These are phyloP conservation scores for Ustilago vetiveriae DNA, from an alignment of 1,284 basidiomycete genomes.

Conservation along the genomic window DNA sequence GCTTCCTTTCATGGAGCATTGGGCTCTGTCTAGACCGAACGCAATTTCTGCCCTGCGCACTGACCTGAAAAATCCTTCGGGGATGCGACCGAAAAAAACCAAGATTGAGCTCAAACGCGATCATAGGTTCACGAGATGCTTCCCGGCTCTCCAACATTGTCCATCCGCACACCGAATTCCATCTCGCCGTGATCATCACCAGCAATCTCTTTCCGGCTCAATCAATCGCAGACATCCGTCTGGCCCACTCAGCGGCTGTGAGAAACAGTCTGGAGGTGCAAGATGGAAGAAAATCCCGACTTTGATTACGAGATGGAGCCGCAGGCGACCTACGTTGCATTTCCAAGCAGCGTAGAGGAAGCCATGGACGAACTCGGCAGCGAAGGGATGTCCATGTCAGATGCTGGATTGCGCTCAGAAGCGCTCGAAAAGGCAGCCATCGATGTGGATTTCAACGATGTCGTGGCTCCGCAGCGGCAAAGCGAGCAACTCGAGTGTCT, in stretches of 20 bases:
- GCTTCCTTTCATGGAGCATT: too few relatives aligned
- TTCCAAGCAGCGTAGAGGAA: conserved; percentile 16
- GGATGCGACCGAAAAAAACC: too few relatives aligned
- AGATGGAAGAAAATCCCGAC: conserved; percentile 27
- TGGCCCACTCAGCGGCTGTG: background rate
- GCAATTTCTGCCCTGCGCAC: too few relatives aligned
- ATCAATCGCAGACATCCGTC: too few relatives aligned
- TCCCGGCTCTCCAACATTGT: too few relatives aligned
- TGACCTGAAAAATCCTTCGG: too few relatives aligned
- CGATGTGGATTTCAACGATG: conserved; percentile 34
- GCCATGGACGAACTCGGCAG: conserved; percentile 28
- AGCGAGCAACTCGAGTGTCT: background rate
- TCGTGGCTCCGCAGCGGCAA: background rate
- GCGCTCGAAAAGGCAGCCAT: conserved; percentile 14
- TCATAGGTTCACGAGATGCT: too few relatives aligned
- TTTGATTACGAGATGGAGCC: conserved; percentile 47
- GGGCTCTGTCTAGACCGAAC: too few relatives aligned
- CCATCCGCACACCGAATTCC: too few relatives aligned
- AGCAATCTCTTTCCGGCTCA: background rate
- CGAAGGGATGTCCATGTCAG: conserved; percentile 29
- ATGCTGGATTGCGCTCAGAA: conserved; percentile 13
- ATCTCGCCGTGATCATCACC: too few relatives aligned
- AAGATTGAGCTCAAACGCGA: too few relatives aligned
- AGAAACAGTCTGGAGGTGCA: conserved; percentile 1
- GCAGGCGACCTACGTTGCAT: conserved; percentile 2